Base-by-base conservation (phyloP, 2,329 filamentous ascomycete genomes). In the Dryadomyces quercus-mongolicae region DNA sequence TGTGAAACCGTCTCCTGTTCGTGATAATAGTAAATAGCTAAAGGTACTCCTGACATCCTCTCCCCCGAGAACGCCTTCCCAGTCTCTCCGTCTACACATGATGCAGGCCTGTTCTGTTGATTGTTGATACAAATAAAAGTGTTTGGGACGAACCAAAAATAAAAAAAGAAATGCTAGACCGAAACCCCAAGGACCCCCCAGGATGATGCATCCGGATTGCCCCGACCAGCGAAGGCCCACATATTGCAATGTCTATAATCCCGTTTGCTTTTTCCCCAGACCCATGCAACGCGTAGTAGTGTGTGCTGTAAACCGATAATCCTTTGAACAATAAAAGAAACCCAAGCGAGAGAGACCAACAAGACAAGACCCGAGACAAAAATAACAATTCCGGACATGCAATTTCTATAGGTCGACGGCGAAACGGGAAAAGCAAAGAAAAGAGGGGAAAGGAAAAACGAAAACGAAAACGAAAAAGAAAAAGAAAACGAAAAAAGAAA, bases 161-260 rank as follows among this genome's bases (percentile, higher is more conserved):
- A 8, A 31, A 4, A 31, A 31, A 31, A 31, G 25, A 31, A 8
- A 31, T n/a, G n/a, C 25, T 5, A 31, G 8, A 31, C 4, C 25
- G 4, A 8, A 31, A 31, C 25, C 25, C 25, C 25, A 31, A 31
- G 25, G 25, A 31, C 25, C 25, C 25, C 25, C 25, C 25, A 31
- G 25, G 25, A 31, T 31, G 25, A 31, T 31, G 25, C 25, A 31
- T 31, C 25, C 25, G 25, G 5, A 34, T 47, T 21, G 21, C 42
- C 49, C 25, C 51, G 51, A 40, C 51, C 51, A 15, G 51, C 50
- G 50, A 52, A 43, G 25, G 21, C 21, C 50, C 38, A 31, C 25
- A 31, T 31, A 38, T 52, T 40, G 42, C 51, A 47, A 47, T 52
- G 25, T 46, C 51, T 52, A 49, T 49, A 49, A 31, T 31, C 25